Evolutionary conservation across 495 filamentous ascomycete genomes (phyloP).

Genomic region (Apodospora peruviana): DNA sequence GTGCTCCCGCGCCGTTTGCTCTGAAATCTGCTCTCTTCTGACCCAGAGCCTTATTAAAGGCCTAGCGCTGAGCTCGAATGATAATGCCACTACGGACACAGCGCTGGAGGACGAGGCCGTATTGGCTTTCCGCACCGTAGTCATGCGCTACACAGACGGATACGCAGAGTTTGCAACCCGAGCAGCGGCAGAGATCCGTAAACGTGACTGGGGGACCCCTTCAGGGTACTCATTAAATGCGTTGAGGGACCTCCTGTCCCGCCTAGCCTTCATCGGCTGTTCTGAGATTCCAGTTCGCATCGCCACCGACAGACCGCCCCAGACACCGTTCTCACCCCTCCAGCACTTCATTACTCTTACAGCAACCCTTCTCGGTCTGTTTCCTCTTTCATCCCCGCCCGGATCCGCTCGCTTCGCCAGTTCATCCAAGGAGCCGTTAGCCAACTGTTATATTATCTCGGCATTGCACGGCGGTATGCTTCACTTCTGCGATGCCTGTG

Average conservation of each 20-base stretch:
- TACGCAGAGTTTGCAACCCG: constrained; percentile 18
- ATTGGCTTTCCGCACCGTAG: constrained; percentile 30
- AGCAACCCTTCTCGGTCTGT: constrained; percentile 17
- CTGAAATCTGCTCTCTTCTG: constrained; percentile 28
- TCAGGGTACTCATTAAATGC: constrained; percentile 20
- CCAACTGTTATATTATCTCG: constrained; percentile 19
- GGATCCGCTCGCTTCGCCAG: not conserved
- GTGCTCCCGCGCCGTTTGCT: constrained; percentile 26
- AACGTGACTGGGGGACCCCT: constrained; percentile 22
- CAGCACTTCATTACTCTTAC: constrained; percentile 20
- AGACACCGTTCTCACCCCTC: constrained; percentile 14
- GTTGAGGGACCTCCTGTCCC: constrained; percentile 21
- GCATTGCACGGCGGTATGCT: constrained; percentile 22
- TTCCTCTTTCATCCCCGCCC: constrained; percentile 15
- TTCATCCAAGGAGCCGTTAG: constrained; percentile 1
- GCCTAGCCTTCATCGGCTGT: constrained; percentile 29
- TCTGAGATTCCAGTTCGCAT: constrained; percentile 20
- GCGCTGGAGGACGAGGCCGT: constrained; percentile 34
- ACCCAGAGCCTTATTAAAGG: constrained; percentile 13
- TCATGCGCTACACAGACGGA: constrained; percentile 29
- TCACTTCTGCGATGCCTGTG: constrained; percentile 26
- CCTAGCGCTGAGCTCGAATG: constrained; percentile 23
- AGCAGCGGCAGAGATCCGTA: constrained; percentile 21
- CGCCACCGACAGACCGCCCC: not conserved
- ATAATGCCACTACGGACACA: constrained; percentile 17